Base-by-base conservation (phyloP, 2,329 filamentous ascomycete species). In the Diaporthe citrichinensis region DNA sequence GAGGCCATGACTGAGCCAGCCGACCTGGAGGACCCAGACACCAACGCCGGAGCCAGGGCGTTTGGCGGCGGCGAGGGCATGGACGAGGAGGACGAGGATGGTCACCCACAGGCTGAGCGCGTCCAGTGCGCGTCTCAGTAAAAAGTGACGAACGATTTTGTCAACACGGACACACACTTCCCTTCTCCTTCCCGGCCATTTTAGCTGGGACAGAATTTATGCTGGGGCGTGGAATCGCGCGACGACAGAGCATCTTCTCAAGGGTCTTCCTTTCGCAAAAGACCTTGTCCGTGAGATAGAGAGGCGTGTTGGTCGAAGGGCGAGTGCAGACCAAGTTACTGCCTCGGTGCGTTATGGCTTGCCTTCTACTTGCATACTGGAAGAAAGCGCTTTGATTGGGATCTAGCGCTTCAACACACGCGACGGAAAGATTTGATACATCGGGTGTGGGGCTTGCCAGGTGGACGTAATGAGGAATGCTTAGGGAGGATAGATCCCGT, bases 1-100 rank as follows among this genome's bases (percentile, higher is more conserved):
- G 96, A 98, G 82, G 92, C 94, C 44, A 98, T 98, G 95, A 94
- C 94, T 28, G 97, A 99, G 82, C 93, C 95, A 80, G 97, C 93
- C 80, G 92, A 94, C 69, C 90, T 98, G 46, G 95, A 98, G 84
- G 94, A 97, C 76, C 88, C 97, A 57, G 96, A 98, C 57, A 91
- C 89, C 81, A 90, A 93, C 80, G 87, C 90, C 61, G 89, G 91
- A 81, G 90, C 90, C 72, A 90, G 93, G 79, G 94, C 93, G 59
- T 93, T 94, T 78, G 92, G 92, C 76, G 92, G 91, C 78, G 74
- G 86, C 61, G 86, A 85, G 73, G 84, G 84, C 77, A 92, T 92
- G 88, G 93, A 95, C 1, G 94, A 96, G 55, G 94, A 96, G 17
- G 94, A 96, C 10, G 92, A 95, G 61, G 93, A 94, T 62, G 93